Evolutionary conservation across 23 red algal species (phyloP).

Genomic region (Agarophyton chilense): DNA sequence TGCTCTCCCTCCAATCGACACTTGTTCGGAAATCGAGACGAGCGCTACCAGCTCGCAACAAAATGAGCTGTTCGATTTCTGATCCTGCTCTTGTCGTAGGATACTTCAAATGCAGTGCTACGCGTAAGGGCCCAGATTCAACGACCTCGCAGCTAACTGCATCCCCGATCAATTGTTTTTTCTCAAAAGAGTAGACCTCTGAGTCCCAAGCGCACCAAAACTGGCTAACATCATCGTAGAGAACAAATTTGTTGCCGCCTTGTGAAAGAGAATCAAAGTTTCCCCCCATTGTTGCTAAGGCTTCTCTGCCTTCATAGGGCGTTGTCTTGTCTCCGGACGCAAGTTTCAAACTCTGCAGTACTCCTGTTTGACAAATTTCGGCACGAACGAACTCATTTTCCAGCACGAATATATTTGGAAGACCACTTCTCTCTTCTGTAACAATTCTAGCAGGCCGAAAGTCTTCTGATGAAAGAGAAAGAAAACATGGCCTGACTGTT

Average conservation of each 20-base stretch:
- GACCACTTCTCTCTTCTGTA: not conserved
- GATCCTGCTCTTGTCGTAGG: slow-evolving; percentile 41
- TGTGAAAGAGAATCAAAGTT: not conserved
- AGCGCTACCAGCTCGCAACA: slow-evolving; percentile 40
- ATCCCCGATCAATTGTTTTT: slow-evolving; percentile 39
- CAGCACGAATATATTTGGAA: slow-evolving; percentile 1
- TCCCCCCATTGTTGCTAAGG: not conserved
- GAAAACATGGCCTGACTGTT: not conserved
- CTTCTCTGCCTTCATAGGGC: not conserved
- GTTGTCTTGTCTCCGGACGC: not conserved
- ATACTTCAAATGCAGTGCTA: slow-evolving; percentile 64
- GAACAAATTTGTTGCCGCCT: slow-evolving; percentile 77
- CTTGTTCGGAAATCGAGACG: slow-evolving; percentile 55
- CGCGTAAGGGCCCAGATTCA: slow-evolving; percentile 60
- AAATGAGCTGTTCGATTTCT: slow-evolving; percentile 50
- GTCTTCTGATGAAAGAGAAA: not conserved
- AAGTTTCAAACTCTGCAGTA: slow-evolving; percentile 37
- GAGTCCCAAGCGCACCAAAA: slow-evolving; percentile 88
- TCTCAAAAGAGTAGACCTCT: slow-evolving; percentile 71
- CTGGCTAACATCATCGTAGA: slow-evolving; percentile 74
- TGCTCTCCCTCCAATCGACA: slow-evolving; percentile 65
- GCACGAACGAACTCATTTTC: slow-evolving; percentile 39
- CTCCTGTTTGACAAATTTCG: slow-evolving; percentile 3
- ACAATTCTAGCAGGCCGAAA: not conserved
- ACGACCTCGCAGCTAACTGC: slow-evolving; percentile 41